Evolutionary conservation across 495 filamentous ascomycete species (phyloP).

Genomic region (Penicillium steckii): DNA sequence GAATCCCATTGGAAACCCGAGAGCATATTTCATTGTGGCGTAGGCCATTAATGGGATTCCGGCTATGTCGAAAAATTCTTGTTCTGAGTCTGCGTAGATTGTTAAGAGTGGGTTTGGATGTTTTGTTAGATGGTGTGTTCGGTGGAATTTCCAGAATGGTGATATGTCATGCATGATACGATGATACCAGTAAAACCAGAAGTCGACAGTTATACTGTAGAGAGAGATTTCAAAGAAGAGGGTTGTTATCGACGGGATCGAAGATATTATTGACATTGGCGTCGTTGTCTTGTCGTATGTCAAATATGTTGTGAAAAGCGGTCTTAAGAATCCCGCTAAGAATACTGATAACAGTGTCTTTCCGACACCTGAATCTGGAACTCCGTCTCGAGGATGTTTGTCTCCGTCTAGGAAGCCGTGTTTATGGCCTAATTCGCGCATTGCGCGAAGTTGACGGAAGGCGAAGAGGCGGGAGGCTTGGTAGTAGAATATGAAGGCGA

Average conservation of each 20-base stretch:
- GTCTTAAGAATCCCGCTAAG: slow-evolving; percentile 9
- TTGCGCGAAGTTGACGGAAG: slow-evolving; percentile 8
- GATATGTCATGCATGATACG: not conserved
- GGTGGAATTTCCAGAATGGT: not conserved
- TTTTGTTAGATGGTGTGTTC: not conserved
- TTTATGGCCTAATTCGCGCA: slow-evolving; percentile 14
- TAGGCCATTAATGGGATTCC: not conserved
- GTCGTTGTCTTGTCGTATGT: slow-evolving; percentile 3
- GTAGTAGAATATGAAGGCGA: slow-evolving; percentile 28
- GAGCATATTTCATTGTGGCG: slow-evolving; percentile 5
- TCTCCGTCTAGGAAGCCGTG: slow-evolving; percentile 19
- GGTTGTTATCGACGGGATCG: slow-evolving; percentile 12
- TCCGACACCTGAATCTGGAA: slow-evolving; percentile 13
- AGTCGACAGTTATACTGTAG: not conserved
- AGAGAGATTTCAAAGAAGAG: slow-evolving; percentile 1
- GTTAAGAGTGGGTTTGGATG: not conserved
- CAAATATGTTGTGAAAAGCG: slow-evolving; percentile 10
- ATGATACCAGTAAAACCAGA: not conserved
- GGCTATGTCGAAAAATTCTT: not conserved
- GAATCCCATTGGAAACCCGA: slow-evolving; percentile 17
- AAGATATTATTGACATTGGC: slow-evolving; percentile 4
- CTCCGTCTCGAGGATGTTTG: slow-evolving; percentile 18
- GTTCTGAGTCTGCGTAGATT: not conserved
- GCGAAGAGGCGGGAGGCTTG: slow-evolving; percentile 9
- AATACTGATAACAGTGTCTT: slow-evolving; percentile 10